Conservation (phyloP, 352 stramenopile species). For the Pythium sp. region DNA sequence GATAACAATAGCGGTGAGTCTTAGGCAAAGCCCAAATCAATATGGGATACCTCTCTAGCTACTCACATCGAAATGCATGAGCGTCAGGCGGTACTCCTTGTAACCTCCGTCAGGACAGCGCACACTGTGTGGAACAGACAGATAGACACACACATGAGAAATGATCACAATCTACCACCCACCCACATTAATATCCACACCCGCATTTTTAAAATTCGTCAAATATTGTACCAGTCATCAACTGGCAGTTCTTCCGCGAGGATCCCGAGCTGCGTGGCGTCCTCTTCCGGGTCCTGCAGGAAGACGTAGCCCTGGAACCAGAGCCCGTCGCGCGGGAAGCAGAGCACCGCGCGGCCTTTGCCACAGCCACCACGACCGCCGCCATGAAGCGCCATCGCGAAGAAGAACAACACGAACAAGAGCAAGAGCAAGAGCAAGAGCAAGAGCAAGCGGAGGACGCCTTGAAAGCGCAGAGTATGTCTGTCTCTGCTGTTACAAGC, state of each 20-base stretch:
- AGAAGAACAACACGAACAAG: not conserved
- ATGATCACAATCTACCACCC: not conserved
- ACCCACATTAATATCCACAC: not conserved
- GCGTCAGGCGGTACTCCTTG: constrained; percentile 55
- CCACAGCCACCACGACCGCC: not conserved
- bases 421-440: not conserved
- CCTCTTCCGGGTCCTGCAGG: constrained; percentile 19
- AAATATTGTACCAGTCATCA: constrained; percentile 46
- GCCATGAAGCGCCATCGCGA: constrained; percentile 25
- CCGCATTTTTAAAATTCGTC: not conserved
- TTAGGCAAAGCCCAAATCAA: not conserved
- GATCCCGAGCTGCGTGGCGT: constrained; percentile 42
- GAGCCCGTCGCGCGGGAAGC: constrained; percentile 42
- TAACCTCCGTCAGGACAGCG: constrained; percentile 66
- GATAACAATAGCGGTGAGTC: not conserved
- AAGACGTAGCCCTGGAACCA: constrained; percentile 76
- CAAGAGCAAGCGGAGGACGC: not conserved
- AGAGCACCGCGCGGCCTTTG: constrained; percentile 46
- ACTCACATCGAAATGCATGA: constrained; percentile 53
- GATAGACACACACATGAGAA: not conserved
- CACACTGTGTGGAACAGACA: constrained; percentile 23
- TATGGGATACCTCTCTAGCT: not conserved
- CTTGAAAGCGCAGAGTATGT: not conserved
- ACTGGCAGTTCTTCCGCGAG: constrained; percentile 61
- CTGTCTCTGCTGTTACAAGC: constrained; percentile 15